phyloP scores from a whole-genome alignment of 2,329 filamentous ascomycete species.

The Epichloe sibirici region DNA sequence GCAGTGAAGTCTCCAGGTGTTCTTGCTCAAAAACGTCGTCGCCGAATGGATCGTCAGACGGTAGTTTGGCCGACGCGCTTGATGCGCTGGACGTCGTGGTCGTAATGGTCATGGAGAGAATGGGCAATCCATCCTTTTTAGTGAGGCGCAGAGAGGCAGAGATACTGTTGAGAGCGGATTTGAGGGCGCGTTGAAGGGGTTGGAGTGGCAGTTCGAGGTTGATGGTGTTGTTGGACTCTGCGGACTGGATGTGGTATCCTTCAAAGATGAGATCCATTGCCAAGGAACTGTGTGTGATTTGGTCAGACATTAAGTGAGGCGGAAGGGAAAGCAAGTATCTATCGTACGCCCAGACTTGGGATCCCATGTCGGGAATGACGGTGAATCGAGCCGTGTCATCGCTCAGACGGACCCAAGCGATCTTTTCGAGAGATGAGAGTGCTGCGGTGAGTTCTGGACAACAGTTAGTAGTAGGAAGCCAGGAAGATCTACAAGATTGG shows the following conservation, averaged over 20 bases:
- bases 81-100: conserved; percentile 47
- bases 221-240: conserved; percentile 73
- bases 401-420: conserved; percentile 83
- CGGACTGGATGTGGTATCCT: conserved; percentile 74
- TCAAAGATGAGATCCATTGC: conserved; percentile 78
- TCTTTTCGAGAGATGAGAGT: conserved; percentile 59
- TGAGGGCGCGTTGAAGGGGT: conserved; percentile 80
- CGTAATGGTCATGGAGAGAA: conserved; percentile 82
- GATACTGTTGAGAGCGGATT: conserved; percentile 70
- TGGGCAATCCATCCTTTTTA: conserved; percentile 78
- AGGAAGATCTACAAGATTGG: background rate
- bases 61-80: conserved; percentile 16
- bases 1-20: conserved; percentile 43
- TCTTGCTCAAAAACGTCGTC: conserved; percentile 33
- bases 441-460: conserved; percentile 50
- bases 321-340: conserved; percentile 21
- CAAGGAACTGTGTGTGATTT: conserved; percentile 32
- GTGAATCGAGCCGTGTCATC: conserved; percentile 85
- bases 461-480: background rate
- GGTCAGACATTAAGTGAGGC: background rate
- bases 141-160: conserved; percentile 80
- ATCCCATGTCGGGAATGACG: conserved; percentile 86
- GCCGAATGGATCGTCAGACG: conserved; percentile 26
- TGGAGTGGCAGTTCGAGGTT: conserved; percentile 91
- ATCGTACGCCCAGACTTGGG: conserved; percentile 88